Conservation (phyloP, 331 rosid species). For the Stylosanthes scabra region DNA sequence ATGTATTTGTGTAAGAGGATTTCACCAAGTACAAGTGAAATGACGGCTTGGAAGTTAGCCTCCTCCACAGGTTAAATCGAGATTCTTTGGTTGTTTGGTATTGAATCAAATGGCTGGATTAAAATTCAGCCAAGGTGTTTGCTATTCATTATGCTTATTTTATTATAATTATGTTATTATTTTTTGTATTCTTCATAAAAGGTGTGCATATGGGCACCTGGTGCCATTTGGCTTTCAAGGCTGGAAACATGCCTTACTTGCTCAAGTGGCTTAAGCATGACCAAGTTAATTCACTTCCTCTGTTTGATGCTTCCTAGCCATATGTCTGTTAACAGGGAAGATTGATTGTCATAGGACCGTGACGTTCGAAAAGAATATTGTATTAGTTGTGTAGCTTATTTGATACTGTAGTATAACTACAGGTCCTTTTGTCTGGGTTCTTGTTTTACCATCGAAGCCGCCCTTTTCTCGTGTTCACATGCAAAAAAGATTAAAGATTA, state of each 20-base stretch:
- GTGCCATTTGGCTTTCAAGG: background rate
- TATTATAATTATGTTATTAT: background rate
- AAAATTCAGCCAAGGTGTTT: background rate
- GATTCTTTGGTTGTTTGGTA: background rate
- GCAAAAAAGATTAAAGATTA: background rate
- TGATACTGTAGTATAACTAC: background rate
- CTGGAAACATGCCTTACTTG: background rate
- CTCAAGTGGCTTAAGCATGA: background rate
- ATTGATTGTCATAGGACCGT: background rate
- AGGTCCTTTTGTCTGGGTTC: background rate
- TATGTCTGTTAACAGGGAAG: background rate
- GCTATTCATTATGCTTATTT: background rate
- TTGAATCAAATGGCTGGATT: background rate
- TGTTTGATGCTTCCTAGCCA: background rate
- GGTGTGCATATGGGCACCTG: background rate
- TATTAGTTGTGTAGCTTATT: background rate
- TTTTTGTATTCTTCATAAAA: background rate
- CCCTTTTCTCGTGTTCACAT: background rate
- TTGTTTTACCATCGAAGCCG: background rate
- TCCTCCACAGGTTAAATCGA: background rate
- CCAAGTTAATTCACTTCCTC: background rate
- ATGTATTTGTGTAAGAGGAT: conserved; percentile 15
- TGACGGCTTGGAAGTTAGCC: background rate
- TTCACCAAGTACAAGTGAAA: background rate
- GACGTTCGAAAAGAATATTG: background rate